Evolutionary conservation across 305 asterid genomes (phyloP), one percentile per base, ranked within the genome.

Genomic region (Fraxinus floribunda): DNA sequence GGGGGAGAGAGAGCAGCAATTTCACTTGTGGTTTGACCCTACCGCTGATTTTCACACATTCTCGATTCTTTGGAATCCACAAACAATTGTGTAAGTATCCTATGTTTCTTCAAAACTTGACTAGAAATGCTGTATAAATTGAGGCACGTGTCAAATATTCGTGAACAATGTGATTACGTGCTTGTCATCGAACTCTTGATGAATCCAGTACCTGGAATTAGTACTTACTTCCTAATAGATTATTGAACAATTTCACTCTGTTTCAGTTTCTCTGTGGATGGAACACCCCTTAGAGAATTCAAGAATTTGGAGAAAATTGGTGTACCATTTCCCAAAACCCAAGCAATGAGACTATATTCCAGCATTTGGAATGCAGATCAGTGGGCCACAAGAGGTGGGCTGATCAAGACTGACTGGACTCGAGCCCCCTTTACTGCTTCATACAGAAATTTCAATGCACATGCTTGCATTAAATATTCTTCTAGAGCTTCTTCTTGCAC

Each of bases 321-420:
- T 3, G 89, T 93, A 3, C 86, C 93, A 55, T 93, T 78, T 39
- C 97, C 92, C 3, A 90, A 83, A 34, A 80, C 18, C 10, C 93
- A 93, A 82, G 70, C 95, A n/a, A 93, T 92, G 97, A 91, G 86
- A 86, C 84, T 93, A 5, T 93, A 93, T 49, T 91, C 95, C 0
- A 93, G 97, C 86, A 80, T 93, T 1, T 93, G 95, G 94, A 85
- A 93, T n/a, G 95, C 93, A 0, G 94, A 91, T 77, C 84, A 92
- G 18, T 92, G 97, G 97, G 97, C 97, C 15, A 92, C 95, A 0
- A 89, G 89, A 75, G 94, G 92, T 34, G 95, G 97, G 11, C 79
- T 74, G 0, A 77, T 91, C 68, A 93, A 91, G 86, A 91, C 91
- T 6, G 92, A 91, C 8, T 93, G 97, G 97, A 74, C 86, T 34